Conservation (phyloP, 164 flowering plant species). For the Echeveria elegans region DNA sequence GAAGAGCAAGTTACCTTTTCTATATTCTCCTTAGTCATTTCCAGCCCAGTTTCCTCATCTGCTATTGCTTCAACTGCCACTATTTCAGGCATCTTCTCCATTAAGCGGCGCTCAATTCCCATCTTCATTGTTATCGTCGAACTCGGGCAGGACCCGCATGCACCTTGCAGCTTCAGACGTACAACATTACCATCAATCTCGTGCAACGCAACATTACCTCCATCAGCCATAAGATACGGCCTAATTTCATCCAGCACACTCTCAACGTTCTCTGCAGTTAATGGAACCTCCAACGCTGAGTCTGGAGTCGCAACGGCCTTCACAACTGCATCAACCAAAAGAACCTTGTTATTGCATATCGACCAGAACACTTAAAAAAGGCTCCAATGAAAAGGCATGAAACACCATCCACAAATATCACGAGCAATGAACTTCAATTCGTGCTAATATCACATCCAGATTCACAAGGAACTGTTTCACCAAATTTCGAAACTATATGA, state of each 20-base stretch:
- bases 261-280: conserved; percentile 90
- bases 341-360: no score
- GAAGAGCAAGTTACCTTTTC: conserved; percentile 51
- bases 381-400: no score
- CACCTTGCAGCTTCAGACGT: conserved; percentile 84
- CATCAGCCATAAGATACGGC: conserved; percentile 93
- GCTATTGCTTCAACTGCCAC: conserved; percentile 83
- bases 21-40: conserved; percentile 82
- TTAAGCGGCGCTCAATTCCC: conserved; percentile 92
- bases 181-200: conserved; percentile 96
- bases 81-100: conserved; percentile 95
- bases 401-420: no score
- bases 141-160: conserved; percentile 97
- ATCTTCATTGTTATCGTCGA: conserved; percentile 86
- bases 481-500: neutral
- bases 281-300: conserved; percentile 67
- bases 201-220: conserved; percentile 87
- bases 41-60: conserved; percentile 91
- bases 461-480: neutral
- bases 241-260: conserved; percentile 81
- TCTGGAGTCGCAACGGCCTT: conserved; percentile 87
- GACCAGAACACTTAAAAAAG: no score
- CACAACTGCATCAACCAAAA: conserved; percentile 31
- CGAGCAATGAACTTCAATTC: neutral
- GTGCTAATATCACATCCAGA: neutral